phyloP scores from a whole-genome alignment of 805 yeast species.

The Yarrowia divulgata region DNA sequence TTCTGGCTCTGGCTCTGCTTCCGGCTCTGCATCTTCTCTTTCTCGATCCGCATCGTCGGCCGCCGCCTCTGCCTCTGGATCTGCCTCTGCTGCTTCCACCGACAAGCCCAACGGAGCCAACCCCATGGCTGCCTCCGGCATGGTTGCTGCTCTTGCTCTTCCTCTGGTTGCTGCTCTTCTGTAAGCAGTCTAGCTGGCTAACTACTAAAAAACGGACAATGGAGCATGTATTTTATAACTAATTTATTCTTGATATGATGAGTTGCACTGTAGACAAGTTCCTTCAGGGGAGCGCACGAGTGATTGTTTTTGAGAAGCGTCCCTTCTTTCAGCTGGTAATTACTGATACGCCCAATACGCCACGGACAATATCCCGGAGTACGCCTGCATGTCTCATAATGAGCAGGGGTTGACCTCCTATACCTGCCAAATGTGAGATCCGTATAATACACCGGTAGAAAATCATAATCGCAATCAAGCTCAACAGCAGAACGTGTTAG shows the following conservation, averaged over 20 bases:
- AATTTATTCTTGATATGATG: not conserved
- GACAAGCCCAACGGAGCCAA: conserved; percentile 7
- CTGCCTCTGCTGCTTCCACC: conserved; percentile 6
- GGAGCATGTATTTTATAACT: conserved; percentile 13
- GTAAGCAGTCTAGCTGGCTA: not conserved
- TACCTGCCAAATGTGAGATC: not conserved
- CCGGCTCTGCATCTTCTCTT: conserved; percentile 16
- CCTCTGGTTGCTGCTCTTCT: conserved; percentile 39
- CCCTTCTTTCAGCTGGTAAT: too few relatives aligned
- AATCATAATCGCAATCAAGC: not conserved
- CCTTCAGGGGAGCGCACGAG: too few relatives aligned
- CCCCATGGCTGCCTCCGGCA: conserved; percentile 31
- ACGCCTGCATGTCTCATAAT: not conserved
- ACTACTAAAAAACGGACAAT: not conserved
- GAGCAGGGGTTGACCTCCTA: conserved; percentile 3
- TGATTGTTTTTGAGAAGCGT: too few relatives aligned
- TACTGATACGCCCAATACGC: too few relatives aligned
- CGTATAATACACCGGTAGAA: too few relatives aligned
- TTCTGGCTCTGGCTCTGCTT: not conserved
- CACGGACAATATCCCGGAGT: too few relatives aligned
- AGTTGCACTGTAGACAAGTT: not conserved
- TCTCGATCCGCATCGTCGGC: conserved; percentile 22
- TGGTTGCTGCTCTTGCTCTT: conserved; percentile 32
- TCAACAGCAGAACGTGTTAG: not conserved
- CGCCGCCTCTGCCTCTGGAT: conserved; percentile 19